These are phyloP conservation scores for Eucalyptus guilfoylei DNA, from an alignment of 345 rosid genomes.

Conservation along the genomic window DNA sequence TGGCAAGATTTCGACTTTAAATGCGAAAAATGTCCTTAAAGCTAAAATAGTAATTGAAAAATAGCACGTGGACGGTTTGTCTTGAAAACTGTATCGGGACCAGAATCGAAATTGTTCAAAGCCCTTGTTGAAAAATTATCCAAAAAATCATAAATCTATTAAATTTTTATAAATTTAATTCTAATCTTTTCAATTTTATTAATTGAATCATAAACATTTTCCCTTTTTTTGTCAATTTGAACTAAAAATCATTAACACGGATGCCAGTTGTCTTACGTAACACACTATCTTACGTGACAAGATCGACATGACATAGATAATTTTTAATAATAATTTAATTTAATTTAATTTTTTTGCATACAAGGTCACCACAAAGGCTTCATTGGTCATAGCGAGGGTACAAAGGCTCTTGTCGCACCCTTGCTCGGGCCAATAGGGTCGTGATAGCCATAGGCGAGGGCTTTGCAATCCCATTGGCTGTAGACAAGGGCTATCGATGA, in stretches of 20 bases:
- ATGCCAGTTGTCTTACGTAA: fast-evolving
- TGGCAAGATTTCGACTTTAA: fast-evolving
- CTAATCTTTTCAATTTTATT: too few species aligned
- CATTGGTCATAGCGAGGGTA: fast-evolving
- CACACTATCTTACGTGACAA: fast-evolving
- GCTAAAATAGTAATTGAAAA: not conserved
- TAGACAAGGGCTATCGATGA: too few species aligned
- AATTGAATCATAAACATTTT: fast-evolving
- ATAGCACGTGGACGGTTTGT: not conserved
- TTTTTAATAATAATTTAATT: too few species aligned
- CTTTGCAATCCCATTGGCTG: fast-evolving
- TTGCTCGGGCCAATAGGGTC: fast-evolving
- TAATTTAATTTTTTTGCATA: too few species aligned
- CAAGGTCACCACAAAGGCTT: too few species aligned
- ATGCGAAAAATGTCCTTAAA: not conserved
- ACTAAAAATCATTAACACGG: fast-evolving
- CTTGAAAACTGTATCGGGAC: too few species aligned
- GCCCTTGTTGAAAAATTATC: too few species aligned
- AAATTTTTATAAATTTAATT: too few species aligned
- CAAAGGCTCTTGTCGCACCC: too few species aligned
- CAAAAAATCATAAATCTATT: fast-evolving
- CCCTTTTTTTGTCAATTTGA: too few species aligned
- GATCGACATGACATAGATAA: fast-evolving
- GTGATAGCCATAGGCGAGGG: too few species aligned
- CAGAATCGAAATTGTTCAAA: too few species aligned